Percentiles rank a stretch among this genome's conserved stretches.
These are phyloP conservation scores for Boletus huronensis DNA, from an alignment of 768 basidiomycete genomes.

Conservation along the genomic window DNA sequence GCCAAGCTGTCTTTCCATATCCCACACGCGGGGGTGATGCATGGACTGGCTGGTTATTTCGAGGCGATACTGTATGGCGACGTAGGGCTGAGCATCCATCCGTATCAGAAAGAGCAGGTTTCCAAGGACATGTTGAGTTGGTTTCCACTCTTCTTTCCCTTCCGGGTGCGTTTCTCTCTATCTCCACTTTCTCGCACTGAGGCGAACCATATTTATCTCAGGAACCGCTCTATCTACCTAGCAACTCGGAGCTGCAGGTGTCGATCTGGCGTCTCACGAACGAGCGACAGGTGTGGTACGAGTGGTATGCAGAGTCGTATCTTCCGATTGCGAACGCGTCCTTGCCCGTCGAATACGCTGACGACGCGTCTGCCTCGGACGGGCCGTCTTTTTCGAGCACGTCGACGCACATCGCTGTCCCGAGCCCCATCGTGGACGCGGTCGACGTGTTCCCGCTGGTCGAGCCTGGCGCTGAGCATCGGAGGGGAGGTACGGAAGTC, in stretches of 20 bases:
- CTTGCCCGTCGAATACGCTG: constrained; percentile 16
- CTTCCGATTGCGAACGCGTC: constrained; percentile 53
- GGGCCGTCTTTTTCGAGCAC: constrained; percentile 27
- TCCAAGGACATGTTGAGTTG: constrained; percentile 98
- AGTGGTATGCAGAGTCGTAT: constrained; percentile 96
- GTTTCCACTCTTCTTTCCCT: constrained; percentile 97
- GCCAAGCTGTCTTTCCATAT: constrained; percentile 87
- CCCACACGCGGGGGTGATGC: constrained; percentile 89
- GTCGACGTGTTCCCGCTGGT: constrained; percentile 39
- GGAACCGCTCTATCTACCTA: constrained; percentile 93
- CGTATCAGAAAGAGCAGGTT: constrained; percentile 76
- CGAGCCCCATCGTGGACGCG: constrained; percentile 75
- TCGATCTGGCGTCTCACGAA: constrained; percentile 93
- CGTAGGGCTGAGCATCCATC: constrained; percentile 91
- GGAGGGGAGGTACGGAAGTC: constrained; percentile 7
- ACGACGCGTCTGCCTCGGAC: constrained; percentile 16
- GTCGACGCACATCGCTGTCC: constrained; percentile 31
- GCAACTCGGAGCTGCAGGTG: constrained; percentile 87
- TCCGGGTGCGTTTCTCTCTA: constrained; percentile 56
- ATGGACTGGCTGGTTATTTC: constrained; percentile 96
- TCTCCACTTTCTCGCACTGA: background rate
- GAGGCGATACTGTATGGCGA: constrained; percentile 91
- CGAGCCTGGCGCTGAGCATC: constrained; percentile 10
- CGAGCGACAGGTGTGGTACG: constrained; percentile 93
- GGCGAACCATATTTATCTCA: constrained; percentile 29